Evolutionary conservation across 2,329 filamentous ascomycete genomes (phyloP), one percentile per base, ranked within the genome.

Genomic region (Aspergillus flavus): DNA sequence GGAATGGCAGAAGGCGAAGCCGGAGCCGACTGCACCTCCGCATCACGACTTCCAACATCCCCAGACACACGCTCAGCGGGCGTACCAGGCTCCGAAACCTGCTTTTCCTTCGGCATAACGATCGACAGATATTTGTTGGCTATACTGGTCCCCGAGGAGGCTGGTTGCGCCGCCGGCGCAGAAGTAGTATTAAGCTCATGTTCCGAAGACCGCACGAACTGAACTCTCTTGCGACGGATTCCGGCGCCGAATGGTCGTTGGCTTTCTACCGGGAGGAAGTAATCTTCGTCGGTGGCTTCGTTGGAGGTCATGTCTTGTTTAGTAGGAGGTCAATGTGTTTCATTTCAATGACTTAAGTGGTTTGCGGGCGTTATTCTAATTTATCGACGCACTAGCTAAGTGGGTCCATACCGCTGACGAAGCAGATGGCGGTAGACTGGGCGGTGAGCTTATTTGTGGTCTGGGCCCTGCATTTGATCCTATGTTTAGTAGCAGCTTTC

Each of bases 221-320:
- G 79, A 50, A 90, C 83, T 58, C 79, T 81, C 76, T 86, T 88
- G 68, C 86, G 82, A 72, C 86, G 86, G 58, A 90, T 83, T n/a
- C 87, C 87, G 14, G 86, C 85, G 50, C 86, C 85, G 66, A 89
- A 90, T 61, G 85, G 83, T 14, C 83, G 82, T 69, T 88, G 87
- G 63, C 87, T 82, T 65, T 84, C 80, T 5, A 87, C 79, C 0
- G 87, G 87, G 2, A 85, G 78, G 21, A 84, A 84, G 64, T 88
- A 89, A 50, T 83, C 82, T 50, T 88, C 83, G 41, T 87, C 84
- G 26, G 39, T n/a, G 39, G 39, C 39, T 41, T 86, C 83, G 71
- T 76, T 60, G 48, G 68, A 61, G 61, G 70, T 28, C 26, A 30
- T 50, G 23, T 28, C 39, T 50, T 50, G 46, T 28, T n/a, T 30